Base-by-base conservation (phyloP, 257 asterid genomes). In the Solanum lignicaule region DNA sequence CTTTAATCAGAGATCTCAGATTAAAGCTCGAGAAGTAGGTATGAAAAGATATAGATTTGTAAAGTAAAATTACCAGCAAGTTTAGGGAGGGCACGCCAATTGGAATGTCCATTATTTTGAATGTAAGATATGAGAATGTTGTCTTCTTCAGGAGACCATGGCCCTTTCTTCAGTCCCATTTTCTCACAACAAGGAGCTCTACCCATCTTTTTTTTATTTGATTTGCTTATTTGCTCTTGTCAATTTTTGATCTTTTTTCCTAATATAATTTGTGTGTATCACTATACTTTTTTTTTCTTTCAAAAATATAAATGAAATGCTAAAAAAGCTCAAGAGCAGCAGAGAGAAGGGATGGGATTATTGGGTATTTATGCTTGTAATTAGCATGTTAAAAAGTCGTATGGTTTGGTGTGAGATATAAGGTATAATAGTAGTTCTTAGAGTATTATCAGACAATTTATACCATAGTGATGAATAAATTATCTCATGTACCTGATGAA, bases 111-210 rank as follows among this genome's bases (percentile, higher is more conserved):
- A 46, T 86, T 73, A 11, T 21, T 46, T 33, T 73, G 88, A 33
- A 86, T 86, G 75, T 38, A 86, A 52, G 88, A 86, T 36, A 86
- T 39, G 83, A 86, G 84, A 73, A 86, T 86, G 9, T 33, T 71
- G 29, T 86, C 88, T 73, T 86, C 88, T 21, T 86, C 21, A 33
- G 88, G 88, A 73, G 60, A 52, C 88, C 88, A 86, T 74, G 88
- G 85, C 9, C 88, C 88, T 86, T 48, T 73, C 55, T 86, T 86
- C 58, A 86, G 18, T 20, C 88, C 88, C 88, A 73, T 86, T 25
- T 86, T 86, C 31, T 86, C 88, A 73, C 88, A 86, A 9, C 88
- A 86, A 23, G 88, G 88, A 73, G 85, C 88, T 73, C 88, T 48
- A 16, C 11, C 88, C 88, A 86, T 86, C 41, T 20, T 55, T 55